These are phyloP conservation scores for Micractinium sp. DNA, from an alignment of 139 green algal species.

Conservation along the genomic window DNA sequence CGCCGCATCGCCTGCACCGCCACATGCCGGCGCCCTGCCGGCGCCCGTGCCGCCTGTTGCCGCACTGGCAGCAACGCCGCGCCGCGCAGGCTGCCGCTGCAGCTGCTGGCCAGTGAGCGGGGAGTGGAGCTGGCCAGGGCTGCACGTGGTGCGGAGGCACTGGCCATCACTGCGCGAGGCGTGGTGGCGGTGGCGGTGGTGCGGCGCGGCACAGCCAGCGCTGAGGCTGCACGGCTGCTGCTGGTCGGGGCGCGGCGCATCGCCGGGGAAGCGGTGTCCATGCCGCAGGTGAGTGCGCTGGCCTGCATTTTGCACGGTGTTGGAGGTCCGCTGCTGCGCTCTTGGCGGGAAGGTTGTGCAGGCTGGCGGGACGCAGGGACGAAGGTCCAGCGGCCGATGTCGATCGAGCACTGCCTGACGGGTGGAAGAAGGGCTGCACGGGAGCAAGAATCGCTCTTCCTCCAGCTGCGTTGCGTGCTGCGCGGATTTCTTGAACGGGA, in stretches of 20 bases:
- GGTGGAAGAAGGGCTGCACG: too few relatives aligned
- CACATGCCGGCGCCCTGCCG: neutral
- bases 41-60: neutral
- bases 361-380: too few relatives aligned
- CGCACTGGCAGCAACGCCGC: neutral
- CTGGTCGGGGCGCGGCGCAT: neutral
- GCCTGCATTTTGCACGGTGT: neutral
- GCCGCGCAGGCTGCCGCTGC: slow-evolving; percentile 9
- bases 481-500: too few relatives aligned
- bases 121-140: neutral
- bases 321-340: neutral
- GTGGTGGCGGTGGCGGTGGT: neutral
- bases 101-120: neutral
- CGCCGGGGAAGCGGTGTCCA: neutral
- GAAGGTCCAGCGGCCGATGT: too few relatives aligned
- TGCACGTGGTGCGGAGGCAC: neutral
- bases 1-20: neutral
- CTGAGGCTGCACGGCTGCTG: neutral
- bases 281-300: neutral
- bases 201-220: neutral
- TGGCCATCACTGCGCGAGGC: neutral
- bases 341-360: too few relatives aligned
- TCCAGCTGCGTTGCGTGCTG: too few relatives aligned
- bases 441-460: too few relatives aligned
- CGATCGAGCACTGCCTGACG: too few relatives aligned